Conservation (phyloP, 2,329 filamentous ascomycete species). For the Drechslerella stenobrocha region DNA sequence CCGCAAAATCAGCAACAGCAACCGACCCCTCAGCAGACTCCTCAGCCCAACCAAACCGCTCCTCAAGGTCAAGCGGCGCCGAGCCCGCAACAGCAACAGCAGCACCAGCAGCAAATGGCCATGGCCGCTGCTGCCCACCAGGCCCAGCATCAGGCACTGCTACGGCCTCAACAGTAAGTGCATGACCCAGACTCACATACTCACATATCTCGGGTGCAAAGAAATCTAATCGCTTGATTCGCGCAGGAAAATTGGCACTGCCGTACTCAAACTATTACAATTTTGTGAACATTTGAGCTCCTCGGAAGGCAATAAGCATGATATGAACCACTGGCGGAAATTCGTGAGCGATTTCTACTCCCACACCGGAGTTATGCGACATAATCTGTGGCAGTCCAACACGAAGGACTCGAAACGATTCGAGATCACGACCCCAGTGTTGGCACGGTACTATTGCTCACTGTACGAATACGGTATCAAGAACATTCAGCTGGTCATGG, state of each 20-base stretch:
- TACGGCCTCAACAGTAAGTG: constrained; percentile 56
- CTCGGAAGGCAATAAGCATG: constrained; percentile 61
- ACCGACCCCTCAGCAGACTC: constrained; percentile 54
- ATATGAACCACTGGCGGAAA: constrained; percentile 74
- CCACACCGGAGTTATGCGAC: constrained; percentile 72
- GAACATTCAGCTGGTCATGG: constrained; percentile 82
- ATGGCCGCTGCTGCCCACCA: constrained; percentile 51
- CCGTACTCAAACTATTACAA: constrained; percentile 64
- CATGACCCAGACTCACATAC: constrained; percentile 40
- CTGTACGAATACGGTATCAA: constrained; percentile 85
- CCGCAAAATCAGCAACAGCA: constrained; percentile 57
- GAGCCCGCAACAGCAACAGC: constrained; percentile 54
- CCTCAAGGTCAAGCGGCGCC: constrained; percentile 54
- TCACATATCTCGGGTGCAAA: constrained; percentile 4
- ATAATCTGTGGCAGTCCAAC: constrained; percentile 65
- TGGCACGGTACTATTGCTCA: constrained; percentile 86
- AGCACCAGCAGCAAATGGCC: constrained; percentile 55
- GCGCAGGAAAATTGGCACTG: constrained; percentile 60
- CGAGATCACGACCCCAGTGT: constrained; percentile 77
- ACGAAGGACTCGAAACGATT: constrained; percentile 73
- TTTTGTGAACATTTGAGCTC: constrained; percentile 67
- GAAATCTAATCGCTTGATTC: constrained; percentile 53
- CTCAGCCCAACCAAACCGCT: constrained; percentile 53
- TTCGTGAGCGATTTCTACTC: constrained; percentile 85
- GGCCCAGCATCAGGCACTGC: constrained; percentile 54